phyloP scores from a whole-genome alignment of 139 green algal species.

The Yamagishiella unicocca region DNA sequence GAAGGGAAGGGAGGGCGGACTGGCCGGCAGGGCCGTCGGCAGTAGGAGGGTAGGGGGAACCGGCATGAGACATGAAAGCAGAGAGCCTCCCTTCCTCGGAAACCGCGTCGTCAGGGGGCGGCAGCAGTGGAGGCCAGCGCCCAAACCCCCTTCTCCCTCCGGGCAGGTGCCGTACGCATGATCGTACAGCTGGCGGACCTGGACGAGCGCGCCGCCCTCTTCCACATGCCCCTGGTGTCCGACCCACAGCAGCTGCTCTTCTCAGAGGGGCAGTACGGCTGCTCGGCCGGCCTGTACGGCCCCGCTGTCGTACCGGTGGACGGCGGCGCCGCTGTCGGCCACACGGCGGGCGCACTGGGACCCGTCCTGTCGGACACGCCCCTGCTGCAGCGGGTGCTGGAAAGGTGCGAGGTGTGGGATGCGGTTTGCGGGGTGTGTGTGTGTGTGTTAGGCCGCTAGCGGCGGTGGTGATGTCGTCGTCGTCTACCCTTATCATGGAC shows the following conservation, averaged over 20 bases:
- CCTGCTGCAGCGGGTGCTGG: conserved; percentile 8
- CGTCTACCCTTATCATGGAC: not conserved
- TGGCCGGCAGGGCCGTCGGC: not conserved
- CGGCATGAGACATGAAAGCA: not conserved
- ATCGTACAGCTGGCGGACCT: conserved; percentile 23
- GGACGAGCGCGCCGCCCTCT: conserved; percentile 31
- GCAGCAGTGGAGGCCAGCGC: too few relatives aligned
- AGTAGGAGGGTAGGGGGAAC: not conserved
- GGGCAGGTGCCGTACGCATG: not conserved
- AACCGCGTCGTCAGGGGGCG: not conserved
- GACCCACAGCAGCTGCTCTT: conserved; percentile 1
- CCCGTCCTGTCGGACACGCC: conserved; percentile 16
- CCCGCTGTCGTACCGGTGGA: not conserved
- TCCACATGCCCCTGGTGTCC: conserved; percentile 25
- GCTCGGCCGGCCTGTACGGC: not conserved
- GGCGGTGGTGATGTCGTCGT: not conserved
- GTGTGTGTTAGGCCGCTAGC: not conserved
- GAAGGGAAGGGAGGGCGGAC: not conserved
- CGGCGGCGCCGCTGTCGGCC: not conserved
- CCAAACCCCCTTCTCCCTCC: too few relatives aligned
- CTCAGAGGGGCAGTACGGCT: not conserved
- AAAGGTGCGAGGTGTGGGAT: not conserved
- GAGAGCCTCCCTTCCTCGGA: not conserved
- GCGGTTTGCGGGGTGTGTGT: not conserved
- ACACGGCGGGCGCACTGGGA: not conserved